Percentiles rank a stretch among this genome's conserved stretches.
Conservation (phyloP, 129 eudicot species). For the Scalesia atractyloides region DNA sequence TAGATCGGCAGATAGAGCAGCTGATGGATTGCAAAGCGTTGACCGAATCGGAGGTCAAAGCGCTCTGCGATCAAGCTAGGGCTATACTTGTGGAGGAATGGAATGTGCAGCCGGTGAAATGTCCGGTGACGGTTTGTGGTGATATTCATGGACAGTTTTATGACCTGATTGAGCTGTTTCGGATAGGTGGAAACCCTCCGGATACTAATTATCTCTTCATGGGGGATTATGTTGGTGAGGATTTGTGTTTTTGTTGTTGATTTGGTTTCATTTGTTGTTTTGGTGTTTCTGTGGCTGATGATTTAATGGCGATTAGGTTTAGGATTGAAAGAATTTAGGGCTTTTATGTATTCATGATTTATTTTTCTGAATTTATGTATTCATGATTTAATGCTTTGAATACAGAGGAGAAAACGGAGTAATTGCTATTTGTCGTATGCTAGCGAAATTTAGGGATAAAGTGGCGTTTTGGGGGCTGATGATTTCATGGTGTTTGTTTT, state of each 20-base stretch:
- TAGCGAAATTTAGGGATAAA: constrained; percentile 14
- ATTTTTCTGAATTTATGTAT: too few relatives aligned
- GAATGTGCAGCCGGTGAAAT: constrained; percentile 90
- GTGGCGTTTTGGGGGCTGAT: not conserved
- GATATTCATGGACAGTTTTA: constrained; percentile 84
- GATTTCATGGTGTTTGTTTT: not conserved
- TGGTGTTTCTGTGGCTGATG: too few relatives aligned
- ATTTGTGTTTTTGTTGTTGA: not conserved
- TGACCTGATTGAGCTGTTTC: constrained; percentile 74
- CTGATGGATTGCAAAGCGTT: constrained; percentile 89
- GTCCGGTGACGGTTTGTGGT: constrained; percentile 85
- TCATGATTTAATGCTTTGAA: too few relatives aligned
- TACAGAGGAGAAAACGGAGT: too few relatives aligned
- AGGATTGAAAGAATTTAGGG: too few relatives aligned
- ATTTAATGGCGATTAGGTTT: too few relatives aligned
- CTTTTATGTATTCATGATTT: too few relatives aligned
- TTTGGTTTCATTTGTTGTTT: not conserved
- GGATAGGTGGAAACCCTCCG: constrained; percentile 75
- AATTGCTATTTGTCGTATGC: not conserved
- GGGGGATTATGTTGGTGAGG: constrained; percentile 90
- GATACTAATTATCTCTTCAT: constrained; percentile 91
- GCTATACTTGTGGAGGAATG: constrained; percentile 87
- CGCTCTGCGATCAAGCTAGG: constrained; percentile 81
- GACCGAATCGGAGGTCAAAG: constrained; percentile 73
- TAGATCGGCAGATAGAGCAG: constrained; percentile 81